These are phyloP conservation scores for Monascus ruber DNA, from an alignment of 2,329 filamentous ascomycete genomes.

Conservation along the genomic window DNA sequence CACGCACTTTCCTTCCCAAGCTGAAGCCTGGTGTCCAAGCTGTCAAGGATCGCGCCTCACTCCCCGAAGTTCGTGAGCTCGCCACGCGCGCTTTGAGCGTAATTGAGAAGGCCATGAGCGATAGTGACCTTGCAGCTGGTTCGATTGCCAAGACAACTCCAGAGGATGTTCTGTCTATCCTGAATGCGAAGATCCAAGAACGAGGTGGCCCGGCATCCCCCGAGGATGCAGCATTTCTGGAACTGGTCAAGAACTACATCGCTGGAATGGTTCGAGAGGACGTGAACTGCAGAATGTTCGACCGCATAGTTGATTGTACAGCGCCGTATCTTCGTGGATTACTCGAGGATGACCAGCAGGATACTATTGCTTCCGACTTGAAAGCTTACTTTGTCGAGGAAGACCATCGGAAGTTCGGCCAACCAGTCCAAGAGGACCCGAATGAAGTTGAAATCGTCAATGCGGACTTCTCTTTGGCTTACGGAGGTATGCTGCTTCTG, in stretches of 20 bases:
- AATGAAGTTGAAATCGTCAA: constrained; percentile 96
- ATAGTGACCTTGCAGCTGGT: constrained; percentile 45
- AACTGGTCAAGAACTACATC: constrained; percentile 61
- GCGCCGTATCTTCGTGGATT: constrained; percentile 65
- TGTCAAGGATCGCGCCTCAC: constrained; percentile 75
- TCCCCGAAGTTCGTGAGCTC: constrained; percentile 88
- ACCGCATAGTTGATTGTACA: constrained; percentile 58
- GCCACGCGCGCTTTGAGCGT: constrained; percentile 70
- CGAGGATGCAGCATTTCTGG: constrained; percentile 52
- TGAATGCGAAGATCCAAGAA: constrained; percentile 67
- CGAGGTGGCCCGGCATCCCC: constrained; percentile 52
- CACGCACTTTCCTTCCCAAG: constrained; percentile 87
- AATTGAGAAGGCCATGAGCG: constrained; percentile 86
- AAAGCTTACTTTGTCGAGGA: constrained; percentile 69
- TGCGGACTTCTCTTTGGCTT: constrained; percentile 91
- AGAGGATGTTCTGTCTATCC: constrained; percentile 61
- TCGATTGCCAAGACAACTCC: constrained; percentile 51
- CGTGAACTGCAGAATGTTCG: constrained; percentile 68
- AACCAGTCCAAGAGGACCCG: constrained; percentile 75
- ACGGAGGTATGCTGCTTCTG: constrained; percentile 92
- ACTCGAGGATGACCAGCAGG: constrained; percentile 50
- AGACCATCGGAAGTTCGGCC: constrained; percentile 76
- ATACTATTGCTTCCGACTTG: constrained; percentile 60
- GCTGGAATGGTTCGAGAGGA: constrained; percentile 77
- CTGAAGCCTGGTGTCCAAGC: constrained; percentile 85